phyloP scores from a whole-genome alignment of 805 yeast genomes.

The Yarrowia deformans region DNA sequence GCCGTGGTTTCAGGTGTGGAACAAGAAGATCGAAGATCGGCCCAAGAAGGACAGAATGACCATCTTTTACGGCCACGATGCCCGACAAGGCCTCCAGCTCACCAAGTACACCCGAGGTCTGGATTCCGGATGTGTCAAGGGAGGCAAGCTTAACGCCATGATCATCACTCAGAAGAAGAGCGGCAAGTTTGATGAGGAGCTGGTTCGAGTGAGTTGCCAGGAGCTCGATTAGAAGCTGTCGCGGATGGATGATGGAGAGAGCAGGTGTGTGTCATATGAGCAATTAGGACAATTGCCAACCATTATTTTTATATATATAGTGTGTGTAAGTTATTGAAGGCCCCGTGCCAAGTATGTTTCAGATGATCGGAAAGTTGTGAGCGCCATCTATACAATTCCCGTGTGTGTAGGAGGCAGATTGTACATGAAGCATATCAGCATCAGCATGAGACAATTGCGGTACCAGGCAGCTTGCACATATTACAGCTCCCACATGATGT shows the following conservation, averaged over 20 bases:
- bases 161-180: conserved; percentile 52
- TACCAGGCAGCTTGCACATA: conserved; percentile 2
- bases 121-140: conserved; percentile 83
- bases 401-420: not conserved
- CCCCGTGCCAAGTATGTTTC: conserved; percentile 15
- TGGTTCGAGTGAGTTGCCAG: conserved; percentile 48
- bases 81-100: conserved; percentile 73
- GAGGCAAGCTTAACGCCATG: conserved; percentile 71
- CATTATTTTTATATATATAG: conserved; percentile 21
- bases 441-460: conserved; percentile 3
- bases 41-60: conserved; percentile 47
- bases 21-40: conserved; percentile 52
- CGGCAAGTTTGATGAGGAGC: conserved; percentile 46
- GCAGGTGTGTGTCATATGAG: conserved; percentile 20
- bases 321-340: conserved; percentile 35
- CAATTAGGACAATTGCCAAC: not conserved
- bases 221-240: not conserved
- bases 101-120: conserved; percentile 76
- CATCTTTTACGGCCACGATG: conserved; percentile 90
- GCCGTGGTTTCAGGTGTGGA: conserved; percentile 69
- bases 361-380: not conserved
- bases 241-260: not conserved
- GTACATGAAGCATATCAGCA: not conserved
- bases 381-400: not conserved
- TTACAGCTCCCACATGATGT: conserved; percentile 5